Conservation (phyloP, 805 yeast genomes). For the Yarrowia sp. region DNA sequence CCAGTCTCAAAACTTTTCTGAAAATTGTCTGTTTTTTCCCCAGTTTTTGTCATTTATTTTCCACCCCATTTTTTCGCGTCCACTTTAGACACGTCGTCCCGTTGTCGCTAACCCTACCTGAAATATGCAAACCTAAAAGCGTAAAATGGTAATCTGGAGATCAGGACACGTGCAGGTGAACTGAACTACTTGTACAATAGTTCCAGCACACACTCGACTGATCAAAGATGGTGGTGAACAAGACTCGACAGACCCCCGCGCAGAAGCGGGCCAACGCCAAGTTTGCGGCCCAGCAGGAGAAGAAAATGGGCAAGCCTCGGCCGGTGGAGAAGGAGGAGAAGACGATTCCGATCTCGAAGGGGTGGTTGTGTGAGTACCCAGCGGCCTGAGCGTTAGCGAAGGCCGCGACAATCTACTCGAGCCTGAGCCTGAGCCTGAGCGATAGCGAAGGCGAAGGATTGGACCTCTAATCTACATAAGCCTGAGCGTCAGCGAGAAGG, state of each 20-base stretch:
- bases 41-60: too few species aligned
- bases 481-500: too few species aligned
- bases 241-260: constrained; percentile 71
- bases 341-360: constrained; percentile 61
- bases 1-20: too few species aligned
- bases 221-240: constrained; percentile 26
- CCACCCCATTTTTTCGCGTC: not conserved
- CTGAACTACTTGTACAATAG: too few species aligned
- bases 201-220: too few species aligned
- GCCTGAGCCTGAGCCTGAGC: too few species aligned
- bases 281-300: constrained; percentile 75
- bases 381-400: not conserved
- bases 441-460: too few species aligned
- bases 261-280: constrained; percentile 88
- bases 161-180: constrained; percentile 29
- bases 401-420: not conserved
- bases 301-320: constrained; percentile 77
- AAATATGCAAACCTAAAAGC: constrained; percentile 23
- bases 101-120: constrained; percentile 30
- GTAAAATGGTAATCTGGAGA: not conserved
- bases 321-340: constrained; percentile 50
- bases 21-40: too few species aligned
- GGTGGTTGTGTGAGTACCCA: constrained; percentile 65
- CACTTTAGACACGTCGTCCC: not conserved
- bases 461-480: too few species aligned